Percentiles rank a stretch among this genome's conserved stretches.
Evolutionary conservation across 2,329 filamentous ascomycete genomes (phyloP).

Genomic region (Fusarium scirpi): DNA sequence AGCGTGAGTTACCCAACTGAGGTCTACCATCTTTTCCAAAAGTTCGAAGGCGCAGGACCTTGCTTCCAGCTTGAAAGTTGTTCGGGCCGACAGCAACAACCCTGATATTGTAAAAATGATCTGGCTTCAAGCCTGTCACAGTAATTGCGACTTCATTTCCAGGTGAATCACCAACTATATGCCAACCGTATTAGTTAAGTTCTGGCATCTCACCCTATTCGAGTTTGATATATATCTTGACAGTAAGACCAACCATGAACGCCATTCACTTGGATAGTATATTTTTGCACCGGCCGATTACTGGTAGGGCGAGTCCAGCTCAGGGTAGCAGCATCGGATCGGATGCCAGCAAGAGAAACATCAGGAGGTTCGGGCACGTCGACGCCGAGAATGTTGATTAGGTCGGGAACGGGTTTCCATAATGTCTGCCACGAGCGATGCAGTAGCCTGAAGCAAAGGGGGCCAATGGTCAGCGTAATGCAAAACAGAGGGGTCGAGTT

Average conservation of each 20-base stretch:
- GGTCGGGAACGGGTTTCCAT: conserved; percentile 88
- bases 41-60: conserved; percentile 86
- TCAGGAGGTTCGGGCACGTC: conserved; percentile 92
- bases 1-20: conserved; percentile 66
- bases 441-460: conserved; percentile 71
- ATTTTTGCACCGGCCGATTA: conserved; percentile 80
- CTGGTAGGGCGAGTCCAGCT: conserved; percentile 85
- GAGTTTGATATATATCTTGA: conserved; percentile 3
- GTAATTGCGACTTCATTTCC: conserved; percentile 73
- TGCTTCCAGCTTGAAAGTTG: conserved; percentile 92
- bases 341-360: conserved; percentile 90
- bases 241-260: conserved; percentile 75
- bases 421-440: conserved; percentile 90
- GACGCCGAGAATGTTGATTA: conserved; percentile 91
- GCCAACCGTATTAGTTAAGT: conserved; percentile 28
- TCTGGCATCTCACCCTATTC: background rate
- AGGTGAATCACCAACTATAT: conserved; percentile 81
- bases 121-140: conserved; percentile 86
- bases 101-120: conserved; percentile 91
- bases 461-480: conserved; percentile 26
- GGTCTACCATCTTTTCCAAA: conserved; percentile 73
- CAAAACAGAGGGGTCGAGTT: background rate
- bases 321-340: conserved; percentile 85
- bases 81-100: conserved; percentile 91
- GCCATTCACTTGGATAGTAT: conserved; percentile 93